Evolutionary conservation across 2,329 filamentous ascomycete species (phyloP).

Genomic region (Orbilia ellipsospora): DNA sequence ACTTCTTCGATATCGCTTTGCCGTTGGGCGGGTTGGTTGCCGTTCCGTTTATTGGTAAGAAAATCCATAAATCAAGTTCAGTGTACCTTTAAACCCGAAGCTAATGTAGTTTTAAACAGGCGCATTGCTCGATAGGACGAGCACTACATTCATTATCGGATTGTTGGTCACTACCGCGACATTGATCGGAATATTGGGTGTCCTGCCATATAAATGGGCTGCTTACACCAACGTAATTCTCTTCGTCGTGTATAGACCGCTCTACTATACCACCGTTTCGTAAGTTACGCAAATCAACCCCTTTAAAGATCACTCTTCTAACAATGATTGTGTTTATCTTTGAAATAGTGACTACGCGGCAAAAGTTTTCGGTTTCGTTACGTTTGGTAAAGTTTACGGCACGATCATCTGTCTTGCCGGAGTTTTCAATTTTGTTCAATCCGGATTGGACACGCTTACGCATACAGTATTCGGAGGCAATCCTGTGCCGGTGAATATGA

Average conservation of each 20-base stretch:
- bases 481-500: conserved; percentile 80
- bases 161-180: conserved; percentile 78
- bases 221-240: conserved; percentile 80
- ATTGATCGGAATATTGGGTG: conserved; percentile 78
- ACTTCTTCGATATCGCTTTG: conserved; percentile 86
- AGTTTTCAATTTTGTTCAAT: conserved; percentile 84
- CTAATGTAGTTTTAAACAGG: conserved; percentile 63
- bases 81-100: neutral
- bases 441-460: conserved; percentile 80
- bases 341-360: conserved; percentile 77
- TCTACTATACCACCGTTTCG: conserved; percentile 91
- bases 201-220: conserved; percentile 74
- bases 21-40: conserved; percentile 85
- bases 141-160: conserved; percentile 76
- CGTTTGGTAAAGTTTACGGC: conserved; percentile 94
- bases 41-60: conserved; percentile 77
- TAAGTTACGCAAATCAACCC: conserved; percentile 61
- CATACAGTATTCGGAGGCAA: conserved; percentile 77
- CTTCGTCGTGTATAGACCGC: conserved; percentile 85
- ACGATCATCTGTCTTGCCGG: conserved; percentile 87
- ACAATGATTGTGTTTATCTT: neutral
- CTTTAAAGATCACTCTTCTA: no score
- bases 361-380: conserved; percentile 91
- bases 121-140: conserved; percentile 78
- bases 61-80: neutral